Evolutionary conservation across 1,139 yeast species (phyloP), one percentile per base, ranked within the genome.

Genomic region (Sugiyamaella sp.): DNA sequence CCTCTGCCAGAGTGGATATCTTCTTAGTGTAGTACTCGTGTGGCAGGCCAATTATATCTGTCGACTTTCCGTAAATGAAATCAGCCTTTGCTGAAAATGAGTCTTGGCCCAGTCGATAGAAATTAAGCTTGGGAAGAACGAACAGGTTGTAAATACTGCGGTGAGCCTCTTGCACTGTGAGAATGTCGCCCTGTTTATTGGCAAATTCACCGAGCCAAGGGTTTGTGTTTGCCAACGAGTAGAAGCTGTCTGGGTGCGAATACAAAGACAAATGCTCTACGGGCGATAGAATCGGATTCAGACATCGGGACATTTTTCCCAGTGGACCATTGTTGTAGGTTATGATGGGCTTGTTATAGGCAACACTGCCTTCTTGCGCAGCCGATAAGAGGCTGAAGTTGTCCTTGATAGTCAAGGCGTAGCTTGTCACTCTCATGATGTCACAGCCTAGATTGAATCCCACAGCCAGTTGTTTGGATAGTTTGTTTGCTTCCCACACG

Each of bases 281-380:
- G 1, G 64, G 64, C 6, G 64, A 45, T 10, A 61, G 45, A 2
- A 52, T 24, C 6, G 48, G 50, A 33, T 59, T 59, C 19, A 61
- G 46, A 24, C 60, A 49, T 19, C 57, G 47, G 1, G 64, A 61
- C 33, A 54, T 51, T 16, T 54, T 54, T 19, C 64, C 64, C n/a
- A 56, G 40, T 5, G 59, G 59, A 2, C 64, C 64, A 17, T 52
- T 46, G 50, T 61, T 61, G 48, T 55, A 61, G 5, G 60, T 61
- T 27, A 59, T 57, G 21, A 50, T 29, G 10, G 48, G 48, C 29
- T 45, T 25, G 49, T 27, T 37, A 12, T 16, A 32, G 22, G 20
- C 32, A 12, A 29, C 32, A 32, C 52, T 45, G 17, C 54, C 39
- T 17, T 38, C 38, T 8, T 45, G 41, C 1, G 39, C 39, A 19